Evolutionary conservation across 345 rosid species (phyloP), one percentile per base, ranked within the genome.

Genomic region (Cardiospermum halicacabum): DNA sequence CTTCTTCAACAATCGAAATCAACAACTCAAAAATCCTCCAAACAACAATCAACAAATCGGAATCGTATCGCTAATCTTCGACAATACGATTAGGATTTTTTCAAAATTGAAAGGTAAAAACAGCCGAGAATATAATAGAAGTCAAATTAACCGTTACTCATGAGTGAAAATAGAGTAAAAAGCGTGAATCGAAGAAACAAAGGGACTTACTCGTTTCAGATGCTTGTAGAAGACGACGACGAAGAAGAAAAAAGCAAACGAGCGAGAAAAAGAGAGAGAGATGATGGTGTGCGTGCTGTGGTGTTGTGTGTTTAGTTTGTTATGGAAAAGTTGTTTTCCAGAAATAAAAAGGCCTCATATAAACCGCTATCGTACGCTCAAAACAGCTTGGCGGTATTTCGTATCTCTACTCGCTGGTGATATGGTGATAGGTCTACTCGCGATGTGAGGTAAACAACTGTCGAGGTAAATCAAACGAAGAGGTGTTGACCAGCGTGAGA

Each of bases 261-360:
- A 64, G 57, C 34, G 43, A 51, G 58, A 28, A 64, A n/a, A n/a
- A n/a, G n/a, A n/a, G 58, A 63, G 48, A 24, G 22, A 34, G 39
- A 34, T 34, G 39, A 5, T 32, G n/a, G n/a, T n/a, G n/a, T n/a
- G n/a, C n/a, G n/a, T n/a, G n/a, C n/a, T n/a, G n/a, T n/a, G n/a
- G n/a, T n/a, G n/a, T n/a, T n/a, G n/a, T 64, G 11, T 18, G n/a
- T 2, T 47, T 19, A 1, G 21, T 30, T 32, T 53, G 34, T 49
- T 65, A 55, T 65, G 69, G 69, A 42, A 65, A 65, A 40, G 40
- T 28, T 37, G 61, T 42, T 42, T 54, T 26, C 7, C 30, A 28
- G 22, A 2, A 47, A 24, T 15, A 24, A 36, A n/a, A n/a, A 22
- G 8, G 4, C 48, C 60, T n/a, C 53, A 12, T 55, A 54, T 26